Conservation (phyloP, 345 rosid species). For the Citrus maxima region DNA sequence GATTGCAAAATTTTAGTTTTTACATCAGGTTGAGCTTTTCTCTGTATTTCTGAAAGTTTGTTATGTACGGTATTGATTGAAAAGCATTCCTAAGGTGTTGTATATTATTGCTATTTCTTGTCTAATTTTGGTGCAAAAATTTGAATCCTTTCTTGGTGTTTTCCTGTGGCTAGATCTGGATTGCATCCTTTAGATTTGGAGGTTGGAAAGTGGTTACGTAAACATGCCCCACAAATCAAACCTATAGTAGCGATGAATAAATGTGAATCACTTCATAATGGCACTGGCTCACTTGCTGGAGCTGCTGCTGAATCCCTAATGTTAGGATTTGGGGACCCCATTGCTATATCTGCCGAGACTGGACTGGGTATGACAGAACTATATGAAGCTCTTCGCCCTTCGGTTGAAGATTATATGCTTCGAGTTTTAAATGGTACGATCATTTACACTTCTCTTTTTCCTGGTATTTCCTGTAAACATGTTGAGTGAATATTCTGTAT, state of each 20-base stretch:
- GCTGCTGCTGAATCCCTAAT: conserved; percentile 59
- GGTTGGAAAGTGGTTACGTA: conserved; percentile 92
- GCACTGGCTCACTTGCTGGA: conserved; percentile 50
- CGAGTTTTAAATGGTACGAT: conserved; percentile 52
- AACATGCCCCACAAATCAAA: conserved; percentile 65
- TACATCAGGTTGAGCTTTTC: not conserved
- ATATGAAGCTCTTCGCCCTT: conserved; percentile 66
- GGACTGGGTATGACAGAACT: conserved; percentile 91
- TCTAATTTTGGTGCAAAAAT: not conserved
- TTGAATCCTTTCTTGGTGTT: conserved; percentile 11
- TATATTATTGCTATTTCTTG: not conserved
- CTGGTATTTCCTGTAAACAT: not conserved
- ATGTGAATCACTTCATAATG: conserved; percentile 70
- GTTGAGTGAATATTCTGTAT: not conserved
- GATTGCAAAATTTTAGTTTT: not conserved
- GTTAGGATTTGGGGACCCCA: conserved; percentile 89
- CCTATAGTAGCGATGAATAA: conserved; percentile 84
- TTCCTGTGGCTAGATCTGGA: conserved; percentile 53
- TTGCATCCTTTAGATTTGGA: conserved; percentile 92
- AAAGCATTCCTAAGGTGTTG: not conserved
- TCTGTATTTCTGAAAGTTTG: not conserved
- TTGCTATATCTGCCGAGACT: conserved; percentile 93
- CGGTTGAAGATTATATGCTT: conserved; percentile 61
- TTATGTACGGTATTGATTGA: not conserved
- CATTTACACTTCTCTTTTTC: not conserved